Base-by-base conservation (phyloP, 441 rosid species). In the Iberis amara region DNA sequence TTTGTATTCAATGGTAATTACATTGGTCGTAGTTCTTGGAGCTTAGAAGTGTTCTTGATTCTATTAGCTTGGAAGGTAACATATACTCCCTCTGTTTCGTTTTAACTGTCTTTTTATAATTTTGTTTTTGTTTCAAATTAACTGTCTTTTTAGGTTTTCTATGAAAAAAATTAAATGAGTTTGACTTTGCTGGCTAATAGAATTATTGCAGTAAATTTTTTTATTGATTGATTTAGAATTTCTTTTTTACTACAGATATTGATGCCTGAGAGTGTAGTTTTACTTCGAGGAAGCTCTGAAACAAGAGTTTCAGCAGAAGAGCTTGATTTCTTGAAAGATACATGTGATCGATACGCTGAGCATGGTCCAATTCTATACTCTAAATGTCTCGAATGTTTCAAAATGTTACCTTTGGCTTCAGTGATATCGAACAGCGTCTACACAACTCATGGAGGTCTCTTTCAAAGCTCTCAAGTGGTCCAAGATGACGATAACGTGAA, bases 21-120 rank as follows among this genome's bases (percentile, higher is more conserved):
- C 57, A 59, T 71, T 28, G 76, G 66, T 58, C 65, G 63, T 41
- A 69, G 76, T 32, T 53, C 68, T n/a, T 74, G 73, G 66, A 61
- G 76, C 57, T 32, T 71, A 43, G 76, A 74, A 47, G 68, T 71
- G 42, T 52, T 74, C 55, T 56, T 65, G 61, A 53, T 65, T 39
- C 69, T 74, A 51, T 58, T 74, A 71, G 79, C 76, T 28, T 71
- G 71, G 76, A 71, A 74, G 79, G 79, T 74, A 74, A 21, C 55
- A 27, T 43, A 7, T 6, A n/a, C n/a, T n/a, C n/a, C n/a, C n/a
- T n/a, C n/a, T n/a, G n/a, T n/a, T n/a, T n/a, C n/a, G n/a, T n/a
- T n/a, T n/a, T n/a, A n/a, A n/a, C n/a, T n/a, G n/a, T n/a, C n/a
- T n/a, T n/a, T n/a, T n/a, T n/a, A n/a, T n/a, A n/a, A n/a, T n/a